Base-by-base conservation (phyloP, 2,329 filamentous ascomycete species). In the Venturia effusa region DNA sequence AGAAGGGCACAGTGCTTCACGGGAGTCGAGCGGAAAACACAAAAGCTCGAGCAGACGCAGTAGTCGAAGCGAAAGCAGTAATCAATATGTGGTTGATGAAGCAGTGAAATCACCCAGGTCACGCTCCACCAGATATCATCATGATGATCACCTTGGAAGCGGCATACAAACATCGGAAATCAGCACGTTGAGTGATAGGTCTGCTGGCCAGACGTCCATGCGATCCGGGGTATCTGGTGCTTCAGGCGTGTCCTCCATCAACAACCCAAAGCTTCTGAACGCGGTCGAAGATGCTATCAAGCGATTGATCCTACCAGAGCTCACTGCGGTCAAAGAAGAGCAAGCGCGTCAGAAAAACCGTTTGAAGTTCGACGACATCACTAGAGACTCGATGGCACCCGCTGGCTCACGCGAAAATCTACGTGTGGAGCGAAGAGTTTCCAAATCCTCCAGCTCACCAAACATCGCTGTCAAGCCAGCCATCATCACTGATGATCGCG, bases 221-320 rank as follows among this genome's bases (percentile, higher is more conserved):
- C 80, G 82, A 65, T 88, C 86, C 10, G 82, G 83, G 67, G 68
- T 73, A 27, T 76, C 75, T 11, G 45, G 45, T 13, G 45, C 10
- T 30, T 57, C 51, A 19, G 51, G 51, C 27, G 73, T 69, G 65
- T 90, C 90, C 3, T 93, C 90, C 0, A 90, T 95, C 73, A 96
- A 95, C 76, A 96, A 97, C 70, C 92, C 92, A 0, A 94, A 91
- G 72, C 78, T 97, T 1, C 82, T 97, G 1, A 90, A 94, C 70
- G 94, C 92, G 0, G 92, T 97, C 3, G 92, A 97, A 76, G 92
- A 96, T 76, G 92, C 92, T 17, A 96, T 97, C 71, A 87, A 91
- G 67, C 84, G 92, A 60, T 81, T 96, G 61, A 96, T 97, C 62
- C 78, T 99, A 2, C 94, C 94, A 0, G 93, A 99, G 74, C 81